A percentile compares a stretch with the other conserved stretches of the same genome.
Conservation (phyloP, 2,329 filamentous ascomycete species). For the Paracamarosporium sp. region DNA sequence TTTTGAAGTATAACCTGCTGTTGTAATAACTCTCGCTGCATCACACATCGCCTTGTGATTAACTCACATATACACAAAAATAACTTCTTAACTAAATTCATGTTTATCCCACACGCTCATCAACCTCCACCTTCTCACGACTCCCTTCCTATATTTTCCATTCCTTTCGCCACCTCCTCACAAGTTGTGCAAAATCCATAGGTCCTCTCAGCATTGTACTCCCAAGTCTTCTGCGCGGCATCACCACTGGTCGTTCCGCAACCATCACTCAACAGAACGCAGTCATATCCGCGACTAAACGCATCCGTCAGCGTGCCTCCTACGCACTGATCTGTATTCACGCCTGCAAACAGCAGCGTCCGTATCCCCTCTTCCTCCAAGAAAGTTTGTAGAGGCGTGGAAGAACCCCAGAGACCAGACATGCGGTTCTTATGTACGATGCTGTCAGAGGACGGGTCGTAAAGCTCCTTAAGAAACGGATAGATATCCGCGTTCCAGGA, state of each 20-base stretch:
- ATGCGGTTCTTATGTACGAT: slow-evolving; percentile 52
- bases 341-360: slow-evolving; percentile 50
- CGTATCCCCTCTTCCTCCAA: slow-evolving; percentile 47
- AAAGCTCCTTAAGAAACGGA: slow-evolving; percentile 44
- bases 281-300: slow-evolving; percentile 53
- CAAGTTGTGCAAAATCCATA: slow-evolving; percentile 50
- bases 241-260: slow-evolving; percentile 46
- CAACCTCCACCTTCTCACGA: too few species aligned
- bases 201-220: slow-evolving; percentile 49
- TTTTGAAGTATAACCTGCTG: too few species aligned
- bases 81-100: too few species aligned
- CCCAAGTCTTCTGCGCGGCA: slow-evolving; percentile 48
- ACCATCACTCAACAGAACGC: slow-evolving; percentile 50
- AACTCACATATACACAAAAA: too few species aligned
- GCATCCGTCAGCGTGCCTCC: slow-evolving; percentile 51
- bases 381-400: slow-evolving; percentile 44
- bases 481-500: slow-evolving; percentile 52
- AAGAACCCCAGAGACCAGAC: slow-evolving; percentile 49
- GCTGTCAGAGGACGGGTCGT: slow-evolving; percentile 26
- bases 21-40: too few species aligned
- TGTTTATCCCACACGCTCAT: too few species aligned
- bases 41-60: too few species aligned
- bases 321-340: slow-evolving; percentile 54
- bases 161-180: slow-evolving; percentile 37
- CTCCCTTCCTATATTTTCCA: slow-evolving; percentile 14